phyloP scores from a whole-genome alignment of 352 stramenopile species.

The Globisporangium takayamanum region DNA sequence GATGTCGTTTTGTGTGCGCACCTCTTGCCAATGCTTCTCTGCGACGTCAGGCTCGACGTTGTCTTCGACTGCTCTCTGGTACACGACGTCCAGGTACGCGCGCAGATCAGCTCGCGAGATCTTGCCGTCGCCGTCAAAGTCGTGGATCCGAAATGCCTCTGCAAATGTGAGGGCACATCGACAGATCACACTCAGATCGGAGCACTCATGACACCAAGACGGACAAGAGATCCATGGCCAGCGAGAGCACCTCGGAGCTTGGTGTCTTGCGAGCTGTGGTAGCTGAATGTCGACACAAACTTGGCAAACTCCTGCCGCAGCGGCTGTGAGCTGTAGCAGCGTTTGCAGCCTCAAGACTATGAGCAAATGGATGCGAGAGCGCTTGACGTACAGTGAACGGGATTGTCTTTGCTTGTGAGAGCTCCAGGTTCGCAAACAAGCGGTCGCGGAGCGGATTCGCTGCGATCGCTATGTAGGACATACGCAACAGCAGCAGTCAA shows the following conservation, averaged over 20 bases:
- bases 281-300: constrained; percentile 54
- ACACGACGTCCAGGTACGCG: constrained; percentile 37
- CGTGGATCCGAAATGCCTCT: constrained; percentile 67
- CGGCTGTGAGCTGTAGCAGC: too few relatives aligned
- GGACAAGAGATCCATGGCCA: not conserved
- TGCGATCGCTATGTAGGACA: constrained; percentile 17
- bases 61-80: constrained; percentile 23
- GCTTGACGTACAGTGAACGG: constrained; percentile 24
- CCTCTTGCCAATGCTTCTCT: constrained; percentile 25
- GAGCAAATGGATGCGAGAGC: not conserved
- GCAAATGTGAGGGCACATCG: not conserved
- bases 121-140: constrained; percentile 66
- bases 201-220: not conserved
- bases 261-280: constrained; percentile 36
- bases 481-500: not conserved
- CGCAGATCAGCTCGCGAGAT: constrained; percentile 51
- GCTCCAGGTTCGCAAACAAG: constrained; percentile 37
- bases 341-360: not conserved
- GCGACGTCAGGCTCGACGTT: constrained; percentile 12
- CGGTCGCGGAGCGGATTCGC: constrained; percentile 40
- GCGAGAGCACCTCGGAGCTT: constrained; percentile 37
- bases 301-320: constrained; percentile 41
- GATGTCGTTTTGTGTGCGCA: not conserved
- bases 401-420: constrained; percentile 25
- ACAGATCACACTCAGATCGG: not conserved